Percentiles rank a stretch among this genome's conserved stretches.
Evolutionary conservation across 1,284 basidiomycete genomes (phyloP).

Genomic region (Ceratobasidium sp.): DNA sequence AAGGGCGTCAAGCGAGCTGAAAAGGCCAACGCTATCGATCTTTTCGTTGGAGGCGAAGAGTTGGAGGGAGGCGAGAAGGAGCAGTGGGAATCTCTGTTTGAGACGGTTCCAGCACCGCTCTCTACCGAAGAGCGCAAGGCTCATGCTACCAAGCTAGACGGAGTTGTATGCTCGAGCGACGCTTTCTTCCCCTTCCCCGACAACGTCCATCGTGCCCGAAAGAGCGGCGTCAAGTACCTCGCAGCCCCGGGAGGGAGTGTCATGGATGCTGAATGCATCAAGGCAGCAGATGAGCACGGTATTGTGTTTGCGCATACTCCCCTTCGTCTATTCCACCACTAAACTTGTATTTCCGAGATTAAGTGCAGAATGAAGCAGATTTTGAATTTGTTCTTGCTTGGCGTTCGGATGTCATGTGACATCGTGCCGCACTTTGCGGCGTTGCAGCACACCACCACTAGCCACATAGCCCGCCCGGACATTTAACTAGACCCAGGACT

Average conservation of each 20-base stretch:
- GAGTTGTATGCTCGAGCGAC: constrained; percentile 93
- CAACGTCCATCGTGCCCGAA: constrained; percentile 93
- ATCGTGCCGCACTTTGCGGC: background rate
- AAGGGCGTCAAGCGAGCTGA: constrained; percentile 98
- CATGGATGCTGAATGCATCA: constrained; percentile 96
- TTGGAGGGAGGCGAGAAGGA: constrained; percentile 89
- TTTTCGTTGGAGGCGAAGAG: constrained; percentile 92
- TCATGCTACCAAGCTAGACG: constrained; percentile 80
- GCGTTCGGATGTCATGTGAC: background rate
- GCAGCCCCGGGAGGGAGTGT: constrained; percentile 96
- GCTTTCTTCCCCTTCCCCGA: constrained; percentile 99
- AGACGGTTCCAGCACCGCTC: constrained; percentile 77
- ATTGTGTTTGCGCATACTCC: constrained; percentile 91
- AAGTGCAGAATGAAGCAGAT: background rate
- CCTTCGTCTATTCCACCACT: constrained; percentile 87
- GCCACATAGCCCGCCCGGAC: background rate
- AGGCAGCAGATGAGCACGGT: constrained; percentile 90
- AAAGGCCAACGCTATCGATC: constrained; percentile 97
- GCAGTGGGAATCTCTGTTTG: constrained; percentile 94
- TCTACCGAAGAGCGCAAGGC: constrained; percentile 78
- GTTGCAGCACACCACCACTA: background rate
- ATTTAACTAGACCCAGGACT: background rate
- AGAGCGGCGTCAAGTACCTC: constrained; percentile 93
- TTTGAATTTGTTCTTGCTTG: constrained; percentile 8
- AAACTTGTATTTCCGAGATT: constrained; percentile 51